phyloP scores from a whole-genome alignment of 2,329 filamentous ascomycete species.

The Onygena corvina region DNA sequence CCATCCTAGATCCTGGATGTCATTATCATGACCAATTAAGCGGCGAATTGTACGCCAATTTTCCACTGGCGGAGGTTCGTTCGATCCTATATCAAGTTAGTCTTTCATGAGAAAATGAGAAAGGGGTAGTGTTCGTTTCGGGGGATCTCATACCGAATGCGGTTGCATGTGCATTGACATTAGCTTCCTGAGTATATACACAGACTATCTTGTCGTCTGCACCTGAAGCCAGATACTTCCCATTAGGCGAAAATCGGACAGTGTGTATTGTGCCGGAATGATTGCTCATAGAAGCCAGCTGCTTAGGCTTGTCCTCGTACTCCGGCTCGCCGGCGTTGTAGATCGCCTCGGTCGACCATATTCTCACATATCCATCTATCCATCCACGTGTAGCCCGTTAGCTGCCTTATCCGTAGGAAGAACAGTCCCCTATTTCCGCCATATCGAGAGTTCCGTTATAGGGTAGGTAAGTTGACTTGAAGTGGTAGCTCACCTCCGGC shows the following conservation, averaged over 20 bases:
- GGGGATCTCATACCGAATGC: slow-evolving; percentile 55
- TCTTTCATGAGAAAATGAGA: background rate
- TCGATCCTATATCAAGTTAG: slow-evolving; percentile 46
- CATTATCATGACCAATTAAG: slow-evolving; percentile 92
- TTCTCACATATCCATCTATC: slow-evolving; percentile 82
- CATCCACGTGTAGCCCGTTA: background rate
- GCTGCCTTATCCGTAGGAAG: background rate
- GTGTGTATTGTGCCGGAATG: slow-evolving; percentile 96
- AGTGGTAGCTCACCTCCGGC: slow-evolving; percentile 58
- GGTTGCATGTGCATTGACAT: slow-evolving; percentile 60
- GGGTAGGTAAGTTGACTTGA: slow-evolving; percentile 15
- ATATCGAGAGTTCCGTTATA: background rate
- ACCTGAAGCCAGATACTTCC: slow-evolving; percentile 87
- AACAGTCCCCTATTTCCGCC: background rate
- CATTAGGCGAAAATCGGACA: slow-evolving; percentile 90
- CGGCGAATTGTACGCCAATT: slow-evolving; percentile 95
- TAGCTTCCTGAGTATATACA: slow-evolving; percentile 82
- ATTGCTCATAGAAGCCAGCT: slow-evolving; percentile 96
- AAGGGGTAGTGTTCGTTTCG: background rate
- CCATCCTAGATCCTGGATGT: slow-evolving; percentile 96
- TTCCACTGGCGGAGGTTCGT: slow-evolving; percentile 84
- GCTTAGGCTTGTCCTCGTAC: slow-evolving; percentile 65
- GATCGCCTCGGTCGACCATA: slow-evolving; percentile 95
- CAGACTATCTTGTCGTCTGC: slow-evolving; percentile 99
- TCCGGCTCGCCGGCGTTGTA: slow-evolving; percentile 61